phyloP scores from a whole-genome alignment of 1,284 basidiomycete genomes.

The Microbotryum saponariae region DNA sequence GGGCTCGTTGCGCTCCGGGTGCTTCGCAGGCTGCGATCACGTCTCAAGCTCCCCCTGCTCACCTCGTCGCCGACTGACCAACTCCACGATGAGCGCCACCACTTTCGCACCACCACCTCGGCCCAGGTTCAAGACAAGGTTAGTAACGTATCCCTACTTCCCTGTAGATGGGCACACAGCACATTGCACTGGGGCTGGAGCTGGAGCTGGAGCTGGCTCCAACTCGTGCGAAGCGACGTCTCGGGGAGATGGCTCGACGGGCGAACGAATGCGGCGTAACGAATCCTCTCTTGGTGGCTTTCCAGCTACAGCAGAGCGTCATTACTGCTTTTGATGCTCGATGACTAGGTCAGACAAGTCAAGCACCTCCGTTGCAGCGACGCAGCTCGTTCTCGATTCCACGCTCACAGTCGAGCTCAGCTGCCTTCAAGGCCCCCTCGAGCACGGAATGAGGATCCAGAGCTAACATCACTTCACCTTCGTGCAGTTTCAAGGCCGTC shows the following conservation, averaged over 20 bases:
- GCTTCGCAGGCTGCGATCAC: too few relatives aligned
- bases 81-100: too few relatives aligned
- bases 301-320: neutral
- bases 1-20: too few relatives aligned
- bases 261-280: neutral
- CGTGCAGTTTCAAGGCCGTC: constrained; percentile 30
- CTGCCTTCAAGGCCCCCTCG: neutral
- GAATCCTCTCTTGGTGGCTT: neutral
- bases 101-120: too few relatives aligned
- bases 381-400: neutral
- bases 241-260: neutral
- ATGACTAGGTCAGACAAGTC: neutral
- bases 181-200: too few relatives aligned
- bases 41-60: too few relatives aligned
- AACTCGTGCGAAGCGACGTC: neutral
- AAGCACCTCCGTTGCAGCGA: neutral
- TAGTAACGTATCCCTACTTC: neutral
- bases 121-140: constrained; percentile 30
- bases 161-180: too few relatives aligned
- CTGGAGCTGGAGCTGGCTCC: too few relatives aligned
- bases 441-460: neutral
- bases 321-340: neutral
- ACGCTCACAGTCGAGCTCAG: neutral
- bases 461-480: neutral
- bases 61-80: too few relatives aligned